Conservation (phyloP, 2,329 filamentous ascomycete genomes). For the Paracoccidioides lutzii region DNA sequence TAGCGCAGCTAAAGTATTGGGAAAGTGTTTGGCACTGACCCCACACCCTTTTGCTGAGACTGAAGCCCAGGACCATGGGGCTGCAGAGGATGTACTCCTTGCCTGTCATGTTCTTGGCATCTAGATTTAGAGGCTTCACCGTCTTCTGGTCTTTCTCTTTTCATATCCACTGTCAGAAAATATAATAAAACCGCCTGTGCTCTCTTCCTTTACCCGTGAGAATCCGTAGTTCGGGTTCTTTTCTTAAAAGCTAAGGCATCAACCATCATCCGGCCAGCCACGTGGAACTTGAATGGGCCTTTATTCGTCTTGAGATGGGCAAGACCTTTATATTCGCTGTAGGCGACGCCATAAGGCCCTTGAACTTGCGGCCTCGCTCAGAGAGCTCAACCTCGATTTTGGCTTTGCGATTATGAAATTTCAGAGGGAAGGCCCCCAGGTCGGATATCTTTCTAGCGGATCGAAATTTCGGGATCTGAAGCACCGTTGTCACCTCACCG, state of each 20-base stretch:
- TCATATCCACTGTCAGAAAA: background rate
- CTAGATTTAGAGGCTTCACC: constrained; percentile 3
- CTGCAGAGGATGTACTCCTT: constrained; percentile 6
- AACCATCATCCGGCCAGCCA: constrained; percentile 8
- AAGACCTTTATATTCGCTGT: constrained; percentile 9
- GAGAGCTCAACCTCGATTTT: constrained; percentile 6
- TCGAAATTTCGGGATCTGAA: constrained; percentile 12
- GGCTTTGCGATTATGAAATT: constrained; percentile 12
- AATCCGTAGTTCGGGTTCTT: constrained; percentile 9
- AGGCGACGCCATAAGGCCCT: constrained; percentile 5
- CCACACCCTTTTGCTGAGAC: constrained; percentile 7
- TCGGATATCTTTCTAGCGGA: constrained; percentile 13
- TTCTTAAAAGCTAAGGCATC: constrained; percentile 7
- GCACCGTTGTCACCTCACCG: constrained; percentile 10
- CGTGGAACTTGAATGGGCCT: constrained; percentile 1
- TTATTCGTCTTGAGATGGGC: background rate
- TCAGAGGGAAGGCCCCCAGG: constrained; percentile 17
- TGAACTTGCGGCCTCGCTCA: constrained; percentile 7
- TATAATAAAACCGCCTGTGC: background rate
- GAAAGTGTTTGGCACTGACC: constrained; percentile 1
- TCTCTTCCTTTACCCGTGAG: constrained; percentile 4
- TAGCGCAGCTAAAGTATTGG: background rate
- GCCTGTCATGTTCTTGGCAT: constrained; percentile 5
- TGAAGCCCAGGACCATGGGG: constrained; percentile 9
- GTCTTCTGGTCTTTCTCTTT: background rate